Evolutionary conservation across 2,329 filamentous ascomycete species (phyloP), one percentile per base, ranked within the genome.

Genomic region (Cladobotryum mycophilum): DNA sequence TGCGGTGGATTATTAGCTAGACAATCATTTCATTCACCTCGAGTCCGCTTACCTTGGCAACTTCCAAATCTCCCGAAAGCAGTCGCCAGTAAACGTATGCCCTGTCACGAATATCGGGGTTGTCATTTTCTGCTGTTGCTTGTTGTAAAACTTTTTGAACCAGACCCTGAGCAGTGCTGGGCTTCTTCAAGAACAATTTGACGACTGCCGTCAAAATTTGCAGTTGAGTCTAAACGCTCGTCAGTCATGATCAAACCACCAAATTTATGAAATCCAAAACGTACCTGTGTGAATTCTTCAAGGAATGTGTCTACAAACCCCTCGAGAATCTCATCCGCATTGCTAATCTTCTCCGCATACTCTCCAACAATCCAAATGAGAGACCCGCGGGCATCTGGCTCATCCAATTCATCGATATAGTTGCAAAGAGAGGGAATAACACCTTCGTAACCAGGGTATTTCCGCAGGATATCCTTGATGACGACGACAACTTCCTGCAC

Each of bases 361-460:
- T 99, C 93, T 59, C 93, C 93, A 5, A 99, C 92, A 59, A 99
- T 97, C 93, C 93, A 99, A 63, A 99, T 97, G 53, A 99, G 74
- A 18, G 92, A 87, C 3, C 88, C 91, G 62, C 93, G 79, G 6
- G 93, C 93, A 61, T 90, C 85, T 1, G 92, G 91, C 69, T 99
- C 93, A 64, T 99, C 93, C 58, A 99, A 70, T 60, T 99, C 93
- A 61, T 99, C 93, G 55, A 99, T 96, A 64, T 95, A 89, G 67
- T 96, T 83, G 74, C 95, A 99, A 13, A 99, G 78, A 1, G 90
- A 95, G 3, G 92, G 92, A 60, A 99, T 99, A 59, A 99, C 95
- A 25, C 91, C 93, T 71, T 99, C 93, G 62, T 96, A 99, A 17
- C 93, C 93, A 8, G 92, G 91, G 61, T 99, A 99, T 70, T 96